Base-by-base conservation (phyloP, 2,329 filamentous ascomycete genomes). In the Neonectria ditissima region DNA sequence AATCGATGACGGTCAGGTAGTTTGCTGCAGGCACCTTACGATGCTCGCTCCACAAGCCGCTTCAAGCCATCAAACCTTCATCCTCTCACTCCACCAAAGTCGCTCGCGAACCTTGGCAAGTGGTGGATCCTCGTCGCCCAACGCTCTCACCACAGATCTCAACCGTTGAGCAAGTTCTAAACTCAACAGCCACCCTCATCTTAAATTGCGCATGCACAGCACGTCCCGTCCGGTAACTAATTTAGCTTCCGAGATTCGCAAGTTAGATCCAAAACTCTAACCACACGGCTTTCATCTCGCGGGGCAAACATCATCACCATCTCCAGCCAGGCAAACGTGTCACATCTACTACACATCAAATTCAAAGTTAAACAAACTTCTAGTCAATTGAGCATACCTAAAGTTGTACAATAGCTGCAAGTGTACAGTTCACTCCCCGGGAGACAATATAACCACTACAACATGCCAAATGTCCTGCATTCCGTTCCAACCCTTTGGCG, bases 221-320 rank as follows among this genome's bases (percentile, higher is more conserved):
- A 54, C 20, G 41, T 32, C 55, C 34, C 32, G 43, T 20, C 9
- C 55, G 55, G 55, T 41, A 55, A 51, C 60, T 63, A 63, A 30
- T 63, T 63, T 59, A 63, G 60, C 34, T 63, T 55, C 60, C 60
- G 60, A 34, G 47, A 59, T 26, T 39, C 37, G 26, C 47, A 18
- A 44, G 16, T 22, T 24, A 10, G 53, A 18, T 24, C n/a, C 9
- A 24, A 52, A 39, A n/a, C 20, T 30, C 37, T 26, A 54, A 20
- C 32, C 16, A 11, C 30, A 32, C 22, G 7, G 41, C 28, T 30
- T 50, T 28, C 32, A 14, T 26, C 20, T 26, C 20, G 22, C 10
- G 30, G 43, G 32, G 24, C 20, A 57, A 16, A n/a, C 9, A 6
- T 14, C 32, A 28, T 20, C 6, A n/a, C n/a, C n/a, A 14, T 37